A percentile compares a stretch with the other conserved stretches of the same genome.
These are phyloP conservation scores for Paecilomyces sp. DNA, from an alignment of 2,329 filamentous ascomycete species.

Conservation along the genomic window DNA sequence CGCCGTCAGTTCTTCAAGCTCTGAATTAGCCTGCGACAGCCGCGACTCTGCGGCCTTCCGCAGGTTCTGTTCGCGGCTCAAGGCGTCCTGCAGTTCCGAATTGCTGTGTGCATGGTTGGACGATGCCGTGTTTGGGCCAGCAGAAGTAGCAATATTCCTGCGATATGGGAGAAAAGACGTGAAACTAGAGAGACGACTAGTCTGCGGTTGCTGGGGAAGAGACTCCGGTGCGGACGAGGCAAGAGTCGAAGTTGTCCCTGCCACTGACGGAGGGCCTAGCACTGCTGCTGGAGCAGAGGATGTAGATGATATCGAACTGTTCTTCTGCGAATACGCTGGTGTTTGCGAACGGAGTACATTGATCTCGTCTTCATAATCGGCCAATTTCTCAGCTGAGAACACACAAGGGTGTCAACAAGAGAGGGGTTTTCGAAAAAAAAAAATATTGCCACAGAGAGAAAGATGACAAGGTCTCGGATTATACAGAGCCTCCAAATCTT, in stretches of 20 bases:
- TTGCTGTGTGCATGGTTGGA: constrained; percentile 17
- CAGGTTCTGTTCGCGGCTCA: constrained; percentile 48
- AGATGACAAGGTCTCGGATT: not conserved
- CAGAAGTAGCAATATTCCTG: constrained; percentile 14
- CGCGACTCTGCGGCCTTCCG: constrained; percentile 53
- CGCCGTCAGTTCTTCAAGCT: constrained; percentile 56
- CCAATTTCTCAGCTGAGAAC: constrained; percentile 47
- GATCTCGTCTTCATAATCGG: constrained; percentile 58
- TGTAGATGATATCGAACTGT: constrained; percentile 18
- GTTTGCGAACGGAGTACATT: constrained; percentile 38
- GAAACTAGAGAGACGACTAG: constrained; percentile 29
- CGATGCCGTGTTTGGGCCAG: constrained; percentile 13
- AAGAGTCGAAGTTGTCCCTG: constrained; percentile 18
- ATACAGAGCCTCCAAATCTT: not conserved
- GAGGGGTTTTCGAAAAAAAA: not conserved
- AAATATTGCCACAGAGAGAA: not conserved
- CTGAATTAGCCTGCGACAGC: constrained; percentile 46
- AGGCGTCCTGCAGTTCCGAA: constrained; percentile 45
- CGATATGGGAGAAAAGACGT: constrained; percentile 33
- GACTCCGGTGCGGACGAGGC: constrained; percentile 15
- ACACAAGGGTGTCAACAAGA: constrained; percentile 2
- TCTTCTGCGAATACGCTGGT: constrained; percentile 15
- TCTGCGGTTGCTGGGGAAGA: constrained; percentile 17
- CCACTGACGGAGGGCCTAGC: constrained; percentile 30
- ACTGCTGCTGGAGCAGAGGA: constrained; percentile 17